Base-by-base conservation (phyloP, 2,329 filamentous ascomycete species). In the Monilinia vaccinii-corymbosi region DNA sequence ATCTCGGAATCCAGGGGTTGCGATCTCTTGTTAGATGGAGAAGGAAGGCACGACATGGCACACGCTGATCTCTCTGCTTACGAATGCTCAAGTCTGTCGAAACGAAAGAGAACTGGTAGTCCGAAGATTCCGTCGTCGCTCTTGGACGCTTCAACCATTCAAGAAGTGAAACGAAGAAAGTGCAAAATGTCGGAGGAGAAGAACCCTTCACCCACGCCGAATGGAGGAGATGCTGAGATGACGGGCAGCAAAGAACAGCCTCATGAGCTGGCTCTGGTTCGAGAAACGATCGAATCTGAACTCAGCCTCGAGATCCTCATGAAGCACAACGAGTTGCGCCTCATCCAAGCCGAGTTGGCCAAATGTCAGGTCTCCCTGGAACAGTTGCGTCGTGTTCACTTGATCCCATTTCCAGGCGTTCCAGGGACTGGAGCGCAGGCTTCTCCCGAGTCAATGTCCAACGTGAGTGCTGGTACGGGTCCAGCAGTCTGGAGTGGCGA, bases 321-420 rank as follows among this genome's bases (percentile, higher is more conserved):
- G 72, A 97, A 97, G 79, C 94, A 99, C 75, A 86, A 94, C 70
- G 94, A 99, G 77, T 77, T 97, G 62, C 89, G 92, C 60, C 80
- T 96, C 67, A 96, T 97, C 73, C 91, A 97, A 71, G 91, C 96
- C 75, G 94, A 97, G 76, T 81, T 97, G 65, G 93, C 91, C 65
- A 97, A 97, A 77, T 97, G 92, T 71, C 92, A 97, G 76, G 79
- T 92, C 65, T 91, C 92, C 13, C 80, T 97, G 67, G 94, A 99
- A 75, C 94, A 97, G 76, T 79, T 99, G 64, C 88, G 94, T 68
- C 86, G 94, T 62, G 97, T 92, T 75, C 87, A 94, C 71, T 79
- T 97, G 66, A 93, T 96, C 67, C 93, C 93, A 5, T 97, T 91
- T 73, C 92, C 93, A 36, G 83, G 86, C 64, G 83, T 83, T 64